Evolutionary conservation across 2,329 filamentous ascomycete genomes (phyloP).

Genomic region (Fusarium poae): DNA sequence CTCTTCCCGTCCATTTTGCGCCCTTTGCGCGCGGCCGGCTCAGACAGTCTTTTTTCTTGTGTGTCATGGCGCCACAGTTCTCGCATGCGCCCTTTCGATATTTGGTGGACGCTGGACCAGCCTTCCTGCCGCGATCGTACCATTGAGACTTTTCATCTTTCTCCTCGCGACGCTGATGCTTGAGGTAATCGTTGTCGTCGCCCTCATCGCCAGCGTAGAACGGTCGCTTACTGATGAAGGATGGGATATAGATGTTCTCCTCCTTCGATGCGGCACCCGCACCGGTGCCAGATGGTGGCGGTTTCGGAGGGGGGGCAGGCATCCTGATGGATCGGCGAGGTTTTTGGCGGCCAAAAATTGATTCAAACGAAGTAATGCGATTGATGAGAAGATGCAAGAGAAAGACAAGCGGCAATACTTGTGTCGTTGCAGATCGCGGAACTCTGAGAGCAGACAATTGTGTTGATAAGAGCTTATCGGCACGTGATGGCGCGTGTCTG

Average conservation of each 20-base stretch:
- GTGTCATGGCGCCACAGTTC: slow-evolving; percentile 97
- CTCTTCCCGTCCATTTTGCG: slow-evolving; percentile 90
- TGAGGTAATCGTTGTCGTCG: slow-evolving; percentile 87
- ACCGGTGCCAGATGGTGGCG: slow-evolving; percentile 53
- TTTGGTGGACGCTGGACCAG: slow-evolving; percentile 90
- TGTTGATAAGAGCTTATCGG: slow-evolving; percentile 40
- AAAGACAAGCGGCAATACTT: slow-evolving; percentile 1
- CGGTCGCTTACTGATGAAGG: slow-evolving; percentile 97
- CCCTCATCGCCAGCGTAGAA: slow-evolving; percentile 91
- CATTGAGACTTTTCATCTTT: slow-evolving; percentile 83
- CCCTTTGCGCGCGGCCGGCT: slow-evolving; percentile 89
- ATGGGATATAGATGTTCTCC: slow-evolving; percentile 98
- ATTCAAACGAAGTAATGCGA: neutral
- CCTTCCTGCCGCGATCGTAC: slow-evolving; percentile 91
- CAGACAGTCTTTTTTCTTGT: slow-evolving; percentile 94
- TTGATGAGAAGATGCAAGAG: neutral
- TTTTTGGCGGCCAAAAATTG: too few relatives aligned
- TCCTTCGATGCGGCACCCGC: slow-evolving; percentile 74
- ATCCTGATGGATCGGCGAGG: neutral
- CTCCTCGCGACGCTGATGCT: slow-evolving; percentile 81
- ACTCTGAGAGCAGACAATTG: slow-evolving; percentile 10
- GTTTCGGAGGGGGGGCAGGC: slow-evolving; percentile 52
- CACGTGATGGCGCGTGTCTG: slow-evolving; percentile 37
- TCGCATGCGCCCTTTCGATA: slow-evolving; percentile 98
- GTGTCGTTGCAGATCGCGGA: slow-evolving; percentile 12